Conservation (phyloP, 208 protist species). For the Leishmania guyanensis region DNA sequence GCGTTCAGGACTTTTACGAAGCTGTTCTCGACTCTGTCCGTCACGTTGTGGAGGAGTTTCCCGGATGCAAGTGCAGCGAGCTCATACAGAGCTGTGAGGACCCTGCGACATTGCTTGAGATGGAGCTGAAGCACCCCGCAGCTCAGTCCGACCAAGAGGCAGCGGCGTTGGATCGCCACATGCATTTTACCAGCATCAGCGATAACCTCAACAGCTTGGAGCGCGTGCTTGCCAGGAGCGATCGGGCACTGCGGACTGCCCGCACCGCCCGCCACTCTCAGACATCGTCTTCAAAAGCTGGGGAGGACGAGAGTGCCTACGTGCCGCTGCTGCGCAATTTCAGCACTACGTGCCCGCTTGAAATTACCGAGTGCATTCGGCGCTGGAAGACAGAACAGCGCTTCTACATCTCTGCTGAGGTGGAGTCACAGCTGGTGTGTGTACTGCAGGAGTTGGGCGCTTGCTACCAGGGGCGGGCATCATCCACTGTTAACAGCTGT, state of each 20-base stretch:
- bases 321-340: slow-evolving; percentile 31
- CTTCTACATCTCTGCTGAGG: slow-evolving; percentile 18
- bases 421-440: slow-evolving; percentile 17
- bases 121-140: slow-evolving; percentile 24
- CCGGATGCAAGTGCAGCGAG: slow-evolving; percentile 65
- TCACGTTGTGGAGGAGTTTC: slow-evolving; percentile 62
- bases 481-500: slow-evolving; percentile 11
- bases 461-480: slow-evolving; percentile 15
- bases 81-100: slow-evolving; percentile 52
- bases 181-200: slow-evolving; percentile 22
- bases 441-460: slow-evolving; percentile 18
- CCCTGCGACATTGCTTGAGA: slow-evolving; percentile 16
- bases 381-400: slow-evolving; percentile 30
- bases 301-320: slow-evolving; percentile 20
- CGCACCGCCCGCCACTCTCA: slow-evolving; percentile 21
- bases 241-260: slow-evolving; percentile 21
- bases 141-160: slow-evolving; percentile 20
- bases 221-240: slow-evolving; percentile 28
- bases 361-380: slow-evolving; percentile 20
- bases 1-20: slow-evolving; percentile 59
- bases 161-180: slow-evolving; percentile 13
- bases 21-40: slow-evolving; percentile 57
- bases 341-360: slow-evolving; percentile 8
- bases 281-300: neutral
- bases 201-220: slow-evolving; percentile 36